A percentile compares a stretch with the other conserved stretches of the same genome.
phyloP scores from a whole-genome alignment of 768 basidiomycete species.

The Collybia sp. region DNA sequence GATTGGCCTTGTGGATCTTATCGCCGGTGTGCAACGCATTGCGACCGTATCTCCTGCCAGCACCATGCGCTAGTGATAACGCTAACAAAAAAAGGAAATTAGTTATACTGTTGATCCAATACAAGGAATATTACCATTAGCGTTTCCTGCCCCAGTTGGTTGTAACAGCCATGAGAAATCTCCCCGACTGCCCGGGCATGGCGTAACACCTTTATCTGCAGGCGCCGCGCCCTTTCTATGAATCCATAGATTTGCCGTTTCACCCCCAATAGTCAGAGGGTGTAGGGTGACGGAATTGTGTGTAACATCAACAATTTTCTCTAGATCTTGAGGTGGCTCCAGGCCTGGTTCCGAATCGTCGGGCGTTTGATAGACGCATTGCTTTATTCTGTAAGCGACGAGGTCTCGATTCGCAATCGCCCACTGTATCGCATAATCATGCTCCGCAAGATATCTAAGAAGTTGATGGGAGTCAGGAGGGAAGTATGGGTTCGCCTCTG shows the following conservation, averaged over 20 bases:
- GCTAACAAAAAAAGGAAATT: constrained; percentile 12
- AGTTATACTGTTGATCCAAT: not conserved
- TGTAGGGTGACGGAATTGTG: constrained; percentile 31
- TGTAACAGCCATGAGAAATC: constrained; percentile 29
- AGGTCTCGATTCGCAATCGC: constrained; percentile 33
- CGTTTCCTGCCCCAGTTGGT: constrained; percentile 27
- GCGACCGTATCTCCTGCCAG: constrained; percentile 29
- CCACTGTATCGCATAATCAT: constrained; percentile 33
- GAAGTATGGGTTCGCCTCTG: constrained; percentile 30
- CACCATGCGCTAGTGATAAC: constrained; percentile 33
- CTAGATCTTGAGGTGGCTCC: constrained; percentile 5
- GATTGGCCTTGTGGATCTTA: constrained; percentile 20
- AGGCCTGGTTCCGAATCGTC: not conserved
- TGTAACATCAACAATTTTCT: constrained; percentile 30
- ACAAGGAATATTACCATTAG: constrained; percentile 19
- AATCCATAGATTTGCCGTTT: constrained; percentile 23
- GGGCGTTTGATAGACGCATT: constrained; percentile 20
- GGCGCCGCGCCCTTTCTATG: constrained; percentile 37
- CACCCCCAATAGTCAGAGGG: constrained; percentile 11
- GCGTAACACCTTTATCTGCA: constrained; percentile 24
- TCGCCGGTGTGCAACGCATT: constrained; percentile 22
- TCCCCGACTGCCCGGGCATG: constrained; percentile 35
- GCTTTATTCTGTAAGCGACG: constrained; percentile 28
- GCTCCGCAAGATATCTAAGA: constrained; percentile 23
- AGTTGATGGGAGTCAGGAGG: constrained; percentile 21